Evolutionary conservation across 805 yeast genomes (phyloP), one percentile per base, ranked within the genome.

Genomic region (Candida qinlingensis): DNA sequence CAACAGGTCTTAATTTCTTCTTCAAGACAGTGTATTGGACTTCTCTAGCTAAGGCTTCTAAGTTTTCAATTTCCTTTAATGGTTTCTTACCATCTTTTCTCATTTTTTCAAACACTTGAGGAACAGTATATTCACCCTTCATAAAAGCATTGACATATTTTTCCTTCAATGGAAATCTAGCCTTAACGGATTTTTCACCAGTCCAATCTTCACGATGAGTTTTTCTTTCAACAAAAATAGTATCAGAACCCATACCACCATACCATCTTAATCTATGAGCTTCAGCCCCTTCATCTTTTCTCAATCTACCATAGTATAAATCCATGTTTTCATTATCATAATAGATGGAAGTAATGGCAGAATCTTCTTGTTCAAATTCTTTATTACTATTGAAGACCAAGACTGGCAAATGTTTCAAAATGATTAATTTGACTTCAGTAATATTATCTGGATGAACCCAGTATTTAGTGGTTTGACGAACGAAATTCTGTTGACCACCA

Each of bases 151-250:
- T 94, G 44, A 92, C 90, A 62, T 89, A 79, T 66, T 85, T 88
- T 66, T 94, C 99, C 67, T 91, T 94, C 56, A 94, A 71, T 25
- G 92, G 83, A 69, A 94, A 94, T 66, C 99, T 80, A 5, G 98
- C 98, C 70, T 94, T 94, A 55, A 94, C 99, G n/a, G 97, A 88
- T 70, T 92, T 92, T 68, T 94, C 99, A 59, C 99, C 99, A 3
- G 99, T 94, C 99, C 99, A 92, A 73, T 94, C 99, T 69, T 94
- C 99, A 68, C 99, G 80, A 65, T 94, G 99, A 6, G 99, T 94
- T 68, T 94, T 94, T 68, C 99, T 81, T 71, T 94, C 99, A 42
- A 92, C 96, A 55, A 94, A 94, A 48, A 92, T 87, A 39, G 87
- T 87, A 58, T 92, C 97, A 2, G 91, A 77, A 47, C 78, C 76